Conservation (phyloP, 257 asterid species). For the Ilex aquifolium region DNA sequence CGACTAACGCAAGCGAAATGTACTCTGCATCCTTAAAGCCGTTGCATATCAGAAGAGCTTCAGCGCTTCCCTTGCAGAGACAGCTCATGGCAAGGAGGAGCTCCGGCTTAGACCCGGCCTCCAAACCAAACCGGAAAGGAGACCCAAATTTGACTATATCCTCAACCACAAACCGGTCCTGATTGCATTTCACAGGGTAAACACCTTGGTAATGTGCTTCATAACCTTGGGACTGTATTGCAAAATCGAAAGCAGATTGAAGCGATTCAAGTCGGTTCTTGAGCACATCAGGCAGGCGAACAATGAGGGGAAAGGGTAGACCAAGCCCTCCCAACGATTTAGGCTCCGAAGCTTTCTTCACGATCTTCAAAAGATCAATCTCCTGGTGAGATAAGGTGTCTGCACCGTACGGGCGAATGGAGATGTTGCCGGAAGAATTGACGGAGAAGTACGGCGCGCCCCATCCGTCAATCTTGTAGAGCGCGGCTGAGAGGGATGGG, state of each 20-base stretch:
- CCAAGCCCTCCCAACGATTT: conserved; percentile 72
- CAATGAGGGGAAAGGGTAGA: conserved; percentile 67
- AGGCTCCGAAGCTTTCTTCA: conserved; percentile 73
- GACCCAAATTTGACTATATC: conserved; percentile 89
- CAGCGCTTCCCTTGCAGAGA: conserved; percentile 71
- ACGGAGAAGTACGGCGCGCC: conserved; percentile 91
- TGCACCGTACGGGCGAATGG: conserved; percentile 60
- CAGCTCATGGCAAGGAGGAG: conserved; percentile 91
- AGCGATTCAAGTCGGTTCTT: conserved; percentile 69
- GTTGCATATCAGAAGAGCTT: conserved; percentile 75
- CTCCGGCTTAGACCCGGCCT: conserved; percentile 97
- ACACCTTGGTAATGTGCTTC: conserved; percentile 87
- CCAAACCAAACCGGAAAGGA: conserved; percentile 73
- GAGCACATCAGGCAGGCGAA: conserved; percentile 81
- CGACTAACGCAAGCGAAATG: conserved; percentile 74
- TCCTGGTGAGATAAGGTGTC: conserved; percentile 74
- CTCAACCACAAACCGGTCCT: conserved; percentile 79
- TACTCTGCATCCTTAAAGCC: conserved; percentile 94
- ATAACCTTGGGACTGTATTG: conserved; percentile 61
- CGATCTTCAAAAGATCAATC: conserved; percentile 85
- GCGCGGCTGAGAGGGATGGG: conserved; percentile 52
- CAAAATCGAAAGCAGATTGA: conserved; percentile 58
- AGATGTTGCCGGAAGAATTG: conserved; percentile 64
- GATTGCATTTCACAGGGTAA: conserved; percentile 94
- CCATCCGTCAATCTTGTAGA: conserved; percentile 82